Conservation (phyloP, 2,329 filamentous ascomycete species). For the Neocatenulostroma microsporum region DNA sequence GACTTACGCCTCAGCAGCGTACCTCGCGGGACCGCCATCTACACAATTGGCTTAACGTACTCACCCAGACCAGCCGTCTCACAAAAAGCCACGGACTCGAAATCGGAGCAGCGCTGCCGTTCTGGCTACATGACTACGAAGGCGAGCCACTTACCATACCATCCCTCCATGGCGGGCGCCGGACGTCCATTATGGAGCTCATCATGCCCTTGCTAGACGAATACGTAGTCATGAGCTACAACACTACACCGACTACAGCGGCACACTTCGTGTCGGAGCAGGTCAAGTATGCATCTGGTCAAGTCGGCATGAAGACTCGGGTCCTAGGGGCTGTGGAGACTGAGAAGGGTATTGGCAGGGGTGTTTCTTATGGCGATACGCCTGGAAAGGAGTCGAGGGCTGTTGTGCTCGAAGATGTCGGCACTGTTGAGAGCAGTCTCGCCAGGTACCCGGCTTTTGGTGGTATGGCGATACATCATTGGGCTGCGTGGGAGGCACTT, state of each 20-base stretch:
- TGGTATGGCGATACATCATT: conserved; percentile 8
- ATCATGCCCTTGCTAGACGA: conserved; percentile 13
- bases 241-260: conserved; percentile 6
- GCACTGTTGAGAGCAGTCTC: background rate
- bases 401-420: conserved; percentile 1
- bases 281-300: conserved; percentile 7
- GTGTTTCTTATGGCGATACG: conserved; percentile 4
- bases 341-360: background rate
- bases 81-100: conserved; percentile 6
- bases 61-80: conserved; percentile 4
- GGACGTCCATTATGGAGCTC: conserved; percentile 10
- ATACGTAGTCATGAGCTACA: conserved; percentile 13
- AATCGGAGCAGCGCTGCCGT: conserved; percentile 11
- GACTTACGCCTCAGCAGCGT: conserved; percentile 4
- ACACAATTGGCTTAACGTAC: conserved; percentile 8
- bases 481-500: conserved; percentile 2
- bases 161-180: background rate
- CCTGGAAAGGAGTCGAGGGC: conserved; percentile 3
- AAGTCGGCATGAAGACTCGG: conserved; percentile 1
- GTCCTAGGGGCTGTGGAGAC: conserved; percentile 5
- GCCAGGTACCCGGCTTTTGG: conserved; percentile 5
- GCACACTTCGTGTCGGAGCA: conserved; percentile 5
- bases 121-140: conserved; percentile 9
- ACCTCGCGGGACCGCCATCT: conserved; percentile 7
- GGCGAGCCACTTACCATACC: conserved; percentile 8